Percentiles rank a stretch among this genome's conserved stretches.
phyloP scores from a whole-genome alignment of 495 filamentous ascomycete species.

The Tuber melanosporum region DNA sequence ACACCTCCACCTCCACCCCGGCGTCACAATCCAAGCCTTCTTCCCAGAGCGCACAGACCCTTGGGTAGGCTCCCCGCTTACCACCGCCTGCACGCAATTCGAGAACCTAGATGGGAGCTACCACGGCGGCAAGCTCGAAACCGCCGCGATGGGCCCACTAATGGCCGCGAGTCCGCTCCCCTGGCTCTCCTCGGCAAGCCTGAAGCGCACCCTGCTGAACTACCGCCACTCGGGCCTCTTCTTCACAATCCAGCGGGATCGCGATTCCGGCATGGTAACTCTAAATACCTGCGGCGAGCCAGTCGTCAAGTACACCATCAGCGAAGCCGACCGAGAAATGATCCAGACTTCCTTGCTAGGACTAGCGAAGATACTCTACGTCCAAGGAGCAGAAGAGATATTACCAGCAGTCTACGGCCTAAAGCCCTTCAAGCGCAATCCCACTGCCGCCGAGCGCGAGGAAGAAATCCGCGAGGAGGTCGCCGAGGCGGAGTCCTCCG shows the following conservation, averaged over 20 bases:
- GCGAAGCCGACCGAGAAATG: conserved; percentile 57
- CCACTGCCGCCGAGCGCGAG: conserved; percentile 13
- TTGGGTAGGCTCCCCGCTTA: conserved; percentile 55
- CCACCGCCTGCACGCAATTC: conserved; percentile 65
- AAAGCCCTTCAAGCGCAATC: conserved; percentile 58
- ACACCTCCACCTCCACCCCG: conserved; percentile 77
- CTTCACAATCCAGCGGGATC: conserved; percentile 66
- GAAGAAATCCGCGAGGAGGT: conserved; percentile 18
- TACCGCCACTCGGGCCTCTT: conserved; percentile 55
- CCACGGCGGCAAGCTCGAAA: conserved; percentile 77
- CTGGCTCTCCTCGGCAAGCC: conserved; percentile 39
- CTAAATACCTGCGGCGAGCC: conserved; percentile 61
- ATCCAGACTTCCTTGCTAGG: conserved; percentile 65
- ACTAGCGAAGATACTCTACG: conserved; percentile 66
- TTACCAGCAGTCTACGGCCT: conserved; percentile 55
- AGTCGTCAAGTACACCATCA: conserved; percentile 61
- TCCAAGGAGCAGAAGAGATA: conserved; percentile 72
- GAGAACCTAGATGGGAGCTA: conserved; percentile 75
- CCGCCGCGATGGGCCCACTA: conserved; percentile 52
- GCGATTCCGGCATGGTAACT: conserved; percentile 65
- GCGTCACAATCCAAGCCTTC: conserved; percentile 53
- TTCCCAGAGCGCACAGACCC: conserved; percentile 48
- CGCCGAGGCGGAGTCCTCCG: conserved; percentile 26
- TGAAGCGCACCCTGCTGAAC: conserved; percentile 58
- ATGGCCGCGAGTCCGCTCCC: conserved; percentile 10